Percentiles rank a stretch among this genome's conserved stretches.
phyloP scores from a whole-genome alignment of 129 eudicot species.

The Centrapalus pauciflorus region DNA sequence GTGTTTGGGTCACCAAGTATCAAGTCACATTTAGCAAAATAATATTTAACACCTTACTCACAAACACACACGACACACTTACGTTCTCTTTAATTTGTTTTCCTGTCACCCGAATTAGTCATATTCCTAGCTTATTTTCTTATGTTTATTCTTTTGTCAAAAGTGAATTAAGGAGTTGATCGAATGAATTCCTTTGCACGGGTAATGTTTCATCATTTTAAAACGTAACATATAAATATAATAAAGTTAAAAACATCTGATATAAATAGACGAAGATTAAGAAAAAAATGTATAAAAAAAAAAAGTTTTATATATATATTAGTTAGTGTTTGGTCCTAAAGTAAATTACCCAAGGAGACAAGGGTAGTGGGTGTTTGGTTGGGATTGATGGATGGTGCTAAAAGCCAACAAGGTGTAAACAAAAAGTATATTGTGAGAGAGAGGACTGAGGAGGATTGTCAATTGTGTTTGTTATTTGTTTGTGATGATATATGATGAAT shows the following conservation, averaged over 20 bases:
- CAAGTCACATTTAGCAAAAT: no score
- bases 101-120: no score
- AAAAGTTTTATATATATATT: conserved; percentile 12
- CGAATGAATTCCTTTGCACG: no score
- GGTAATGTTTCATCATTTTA: no score
- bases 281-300: not conserved
- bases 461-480: conserved; percentile 10
- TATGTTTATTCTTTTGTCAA: no score
- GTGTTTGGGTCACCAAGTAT: no score
- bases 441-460: conserved; percentile 12
- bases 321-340: conserved; percentile 25
- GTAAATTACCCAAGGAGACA: conserved; percentile 20
- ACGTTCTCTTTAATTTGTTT: no score
- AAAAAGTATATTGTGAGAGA: conserved; percentile 22
- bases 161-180: no score
- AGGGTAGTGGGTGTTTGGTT: conserved; percentile 38
- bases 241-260: not conserved
- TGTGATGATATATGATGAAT: conserved; percentile 16
- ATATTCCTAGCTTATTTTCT: no score
- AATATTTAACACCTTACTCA: no score
- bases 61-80: no score
- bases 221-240: no score
- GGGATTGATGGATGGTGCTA: conserved; percentile 30
- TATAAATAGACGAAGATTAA: not conserved
- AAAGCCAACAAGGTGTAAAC: conserved; percentile 28